Conservation (phyloP, 2,329 filamentous ascomycete genomes). For the Monosporascus sp. region DNA sequence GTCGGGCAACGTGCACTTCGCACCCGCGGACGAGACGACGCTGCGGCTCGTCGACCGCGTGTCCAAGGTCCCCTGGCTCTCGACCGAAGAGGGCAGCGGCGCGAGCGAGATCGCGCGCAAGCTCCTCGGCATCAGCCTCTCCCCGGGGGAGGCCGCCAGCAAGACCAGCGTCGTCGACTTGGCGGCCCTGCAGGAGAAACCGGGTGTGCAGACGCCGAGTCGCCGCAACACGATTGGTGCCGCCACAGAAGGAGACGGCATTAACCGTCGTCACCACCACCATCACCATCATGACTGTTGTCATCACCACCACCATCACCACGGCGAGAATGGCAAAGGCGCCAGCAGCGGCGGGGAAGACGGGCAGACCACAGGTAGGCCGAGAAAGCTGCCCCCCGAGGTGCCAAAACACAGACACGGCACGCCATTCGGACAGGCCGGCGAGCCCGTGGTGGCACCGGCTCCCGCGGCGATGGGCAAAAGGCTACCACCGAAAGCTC, state of each 20-base stretch:
- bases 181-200: conserved; percentile 74
- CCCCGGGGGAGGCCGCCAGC: conserved; percentile 61
- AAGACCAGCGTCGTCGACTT: conserved; percentile 72
- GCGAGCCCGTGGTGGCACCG: conserved; percentile 8
- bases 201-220: conserved; percentile 76
- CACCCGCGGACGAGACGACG: conserved; percentile 75
- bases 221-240: conserved; percentile 34
- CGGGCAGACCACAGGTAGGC: conserved; percentile 17
- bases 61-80: conserved; percentile 65
- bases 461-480: conserved; percentile 8
- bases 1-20: conserved; percentile 66
- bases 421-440: conserved; percentile 29
- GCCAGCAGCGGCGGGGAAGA: too few relatives aligned
- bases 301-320: neutral
- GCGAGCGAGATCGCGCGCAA: conserved; percentile 49
- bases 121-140: conserved; percentile 66
- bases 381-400: conserved; percentile 46
- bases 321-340: too few relatives aligned
- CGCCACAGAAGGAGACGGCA: conserved; percentile 2
- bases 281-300: neutral
- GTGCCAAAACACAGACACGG: conserved; percentile 55
- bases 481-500: conserved; percentile 30
- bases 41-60: conserved; percentile 73
- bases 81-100: conserved; percentile 27
- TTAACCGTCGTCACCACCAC: neutral